Evolutionary conservation across 2,329 filamentous ascomycete genomes (phyloP), one percentile per base, ranked within the genome.

Genomic region (Fonsecaea monophora): DNA sequence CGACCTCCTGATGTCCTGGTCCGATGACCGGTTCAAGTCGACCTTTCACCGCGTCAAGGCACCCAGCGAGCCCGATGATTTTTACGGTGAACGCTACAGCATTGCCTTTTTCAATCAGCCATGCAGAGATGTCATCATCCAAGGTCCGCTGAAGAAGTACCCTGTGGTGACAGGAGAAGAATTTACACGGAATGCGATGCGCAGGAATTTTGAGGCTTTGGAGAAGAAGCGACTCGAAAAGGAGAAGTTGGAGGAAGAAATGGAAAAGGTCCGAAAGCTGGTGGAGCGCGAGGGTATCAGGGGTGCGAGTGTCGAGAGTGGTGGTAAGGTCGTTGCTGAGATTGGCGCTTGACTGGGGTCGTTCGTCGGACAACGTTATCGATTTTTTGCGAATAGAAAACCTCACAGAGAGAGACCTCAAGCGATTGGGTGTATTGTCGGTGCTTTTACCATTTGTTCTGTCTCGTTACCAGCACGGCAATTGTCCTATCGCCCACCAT

Each of bases 51-150:
- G 87, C 3, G 87, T 90, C 65, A 87, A 87, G 76, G 85, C 86
- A 1, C 87, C 87, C 0, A 81, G 77, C 34, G 85, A 88, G 70
- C 78, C 79, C 0, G 80, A 78, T 2, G 81, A 83, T 54, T 87
- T 83, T 73, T 89, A 83, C 71, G 86, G 86, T 4, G 82, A 85
- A 70, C 81, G 87, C 50, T 90, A 88, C 74, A 88, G 85, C 74
- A 86, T 90, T 74, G 87, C 87, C 7, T 90, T 85, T 72, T 89
- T 89, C 76, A 89, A 89, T 70, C 87, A 89, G 77, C 86, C 87
- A 0, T 84, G 83, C 74, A 83, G 81, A 63, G 84, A 87, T 74
- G 82, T 82, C 9, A 73, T 80, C 68, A 87, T 89, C 45, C 86
- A 89, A 73, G 88, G 87, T 0, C 87, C 86, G 1, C 35, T 59